Evolutionary conservation across 345 rosid genomes (phyloP), one percentile per base, ranked within the genome.

Genomic region (Pistacia vera): DNA sequence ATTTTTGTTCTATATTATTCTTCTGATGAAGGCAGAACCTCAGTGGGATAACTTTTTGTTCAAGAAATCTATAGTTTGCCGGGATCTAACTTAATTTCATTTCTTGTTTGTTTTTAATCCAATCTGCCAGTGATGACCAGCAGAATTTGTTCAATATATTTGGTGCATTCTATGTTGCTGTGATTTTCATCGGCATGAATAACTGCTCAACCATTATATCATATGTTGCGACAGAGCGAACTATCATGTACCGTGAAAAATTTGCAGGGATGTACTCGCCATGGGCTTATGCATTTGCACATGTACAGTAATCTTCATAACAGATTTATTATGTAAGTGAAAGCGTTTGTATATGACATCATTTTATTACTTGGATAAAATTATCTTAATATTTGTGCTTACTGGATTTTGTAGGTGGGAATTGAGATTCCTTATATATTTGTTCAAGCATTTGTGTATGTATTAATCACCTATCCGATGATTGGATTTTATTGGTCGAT

Each of bases 261-360:
- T 92, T 89, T 81, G 96, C 96, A 0, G 97, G 96, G 59, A 94
- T 88, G 97, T 91, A 92, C 86, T 90, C 97, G 52, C 77, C 93
- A 0, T 86, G 88, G 85, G 84, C 92, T n/a, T 91, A 81, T 75
- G 87, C 97, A 9, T 73, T 87, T 66, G 95, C 93, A 49, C 97
- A 90, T 86, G 95, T 86, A 71, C 12, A 5, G n/a, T 35, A 20
- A n/a, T 44, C 8, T 74, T 3, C n/a, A 6, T 18, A 65, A 41
- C 36, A 30, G 2, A 30, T 30, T 49, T n/a, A 12, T 62, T 11
- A 38, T 6, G 2, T 54, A 30, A 30, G 33, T 30, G 33, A 30
- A 30, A 30, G 33, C 33, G 2, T 30, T 30, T 30, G 33, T 30
- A 2, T 30, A 30, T 30, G 33, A 30, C 33, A 30, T 30, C 33